These are phyloP conservation scores for Sphagnum contortum DNA, from an alignment of 225 moss, liverwort and hornwort genomes.

Conservation along the genomic window DNA sequence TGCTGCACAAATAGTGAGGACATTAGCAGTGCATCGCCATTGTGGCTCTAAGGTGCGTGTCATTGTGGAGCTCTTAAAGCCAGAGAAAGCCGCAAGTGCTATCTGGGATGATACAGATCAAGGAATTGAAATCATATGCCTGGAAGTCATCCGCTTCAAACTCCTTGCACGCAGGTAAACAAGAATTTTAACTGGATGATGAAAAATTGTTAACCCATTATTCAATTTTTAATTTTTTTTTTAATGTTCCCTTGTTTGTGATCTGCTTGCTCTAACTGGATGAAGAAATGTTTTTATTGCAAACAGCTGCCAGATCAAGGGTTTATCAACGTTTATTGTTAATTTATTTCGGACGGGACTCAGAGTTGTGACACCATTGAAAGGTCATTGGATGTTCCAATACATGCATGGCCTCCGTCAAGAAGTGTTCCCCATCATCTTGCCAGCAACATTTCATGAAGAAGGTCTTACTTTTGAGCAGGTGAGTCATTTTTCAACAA, in stretches of 20 bases:
- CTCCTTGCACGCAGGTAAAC: slow-evolving; percentile 79
- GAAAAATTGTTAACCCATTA: no score
- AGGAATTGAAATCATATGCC: slow-evolving; percentile 90
- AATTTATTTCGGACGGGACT: slow-evolving; percentile 88
- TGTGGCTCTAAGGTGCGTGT: slow-evolving; percentile 72
- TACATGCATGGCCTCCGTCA: slow-evolving; percentile 86
- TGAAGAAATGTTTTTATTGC: no score
- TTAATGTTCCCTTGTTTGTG: no score
- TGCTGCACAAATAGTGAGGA: slow-evolving; percentile 87
- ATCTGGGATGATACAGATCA: slow-evolving; percentile 92
- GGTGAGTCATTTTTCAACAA: slow-evolving; percentile 11
- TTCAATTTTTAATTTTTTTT: no score
- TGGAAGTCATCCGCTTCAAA: slow-evolving; percentile 77
- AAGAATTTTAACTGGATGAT: no score
- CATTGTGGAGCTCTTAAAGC: slow-evolving; percentile 85
- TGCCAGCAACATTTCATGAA: slow-evolving; percentile 23
- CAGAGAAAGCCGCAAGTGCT: slow-evolving; percentile 75
- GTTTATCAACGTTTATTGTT: slow-evolving; percentile 72
- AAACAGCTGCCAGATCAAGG: slow-evolving; percentile 78
- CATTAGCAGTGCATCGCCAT: slow-evolving; percentile 73
- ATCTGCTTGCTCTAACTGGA: no score
- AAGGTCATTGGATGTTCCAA: slow-evolving; percentile 78
- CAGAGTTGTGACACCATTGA: slow-evolving; percentile 60
- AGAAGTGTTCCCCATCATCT: slow-evolving; percentile 69
- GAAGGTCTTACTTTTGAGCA: slow-evolving; percentile 43